phyloP scores from a whole-genome alignment of 352 stramenopile species.

The Phytophthora brassicae region DNA sequence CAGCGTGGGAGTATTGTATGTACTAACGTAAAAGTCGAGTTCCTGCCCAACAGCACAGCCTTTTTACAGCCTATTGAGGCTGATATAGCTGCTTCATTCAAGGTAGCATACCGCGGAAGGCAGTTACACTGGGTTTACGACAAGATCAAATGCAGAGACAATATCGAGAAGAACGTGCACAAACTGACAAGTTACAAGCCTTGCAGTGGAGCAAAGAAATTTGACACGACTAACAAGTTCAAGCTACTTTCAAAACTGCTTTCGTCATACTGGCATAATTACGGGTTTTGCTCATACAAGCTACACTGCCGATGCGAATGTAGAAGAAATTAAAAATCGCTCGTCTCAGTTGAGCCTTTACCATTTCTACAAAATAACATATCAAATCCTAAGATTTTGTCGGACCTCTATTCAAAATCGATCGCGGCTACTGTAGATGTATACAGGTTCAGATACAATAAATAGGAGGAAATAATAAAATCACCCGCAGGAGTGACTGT shows the following conservation, averaged over 20 bases:
- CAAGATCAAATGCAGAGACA: not conserved
- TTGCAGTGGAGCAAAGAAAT: not conserved
- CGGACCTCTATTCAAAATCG: too few relatives aligned
- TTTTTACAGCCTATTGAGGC: not conserved
- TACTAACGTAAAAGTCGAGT: not conserved
- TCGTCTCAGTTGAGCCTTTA: too few relatives aligned
- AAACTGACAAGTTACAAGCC: not conserved
- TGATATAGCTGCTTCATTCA: slow-evolving; percentile 5
- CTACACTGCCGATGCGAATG: too few relatives aligned
- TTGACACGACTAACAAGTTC: slow-evolving; percentile 1
- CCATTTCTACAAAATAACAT: too few relatives aligned
- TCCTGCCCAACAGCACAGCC: not conserved
- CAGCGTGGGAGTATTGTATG: not conserved
- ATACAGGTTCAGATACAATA: too few relatives aligned
- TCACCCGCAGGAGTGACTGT: too few relatives aligned
- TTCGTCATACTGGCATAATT: slow-evolving; percentile 6
- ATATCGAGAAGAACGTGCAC: not conserved
- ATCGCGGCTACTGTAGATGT: too few relatives aligned
- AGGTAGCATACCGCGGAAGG: not conserved
- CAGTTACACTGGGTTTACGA: not conserved
- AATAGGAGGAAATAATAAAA: too few relatives aligned
- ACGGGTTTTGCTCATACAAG: too few relatives aligned
- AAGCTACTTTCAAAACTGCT: slow-evolving; percentile 14
- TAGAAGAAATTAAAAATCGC: too few relatives aligned
- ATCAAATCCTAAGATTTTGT: too few relatives aligned